Evolutionary conservation across 306 rosid genomes (phyloP), one percentile per base, ranked within the genome.

Genomic region (Neltuma alba): DNA sequence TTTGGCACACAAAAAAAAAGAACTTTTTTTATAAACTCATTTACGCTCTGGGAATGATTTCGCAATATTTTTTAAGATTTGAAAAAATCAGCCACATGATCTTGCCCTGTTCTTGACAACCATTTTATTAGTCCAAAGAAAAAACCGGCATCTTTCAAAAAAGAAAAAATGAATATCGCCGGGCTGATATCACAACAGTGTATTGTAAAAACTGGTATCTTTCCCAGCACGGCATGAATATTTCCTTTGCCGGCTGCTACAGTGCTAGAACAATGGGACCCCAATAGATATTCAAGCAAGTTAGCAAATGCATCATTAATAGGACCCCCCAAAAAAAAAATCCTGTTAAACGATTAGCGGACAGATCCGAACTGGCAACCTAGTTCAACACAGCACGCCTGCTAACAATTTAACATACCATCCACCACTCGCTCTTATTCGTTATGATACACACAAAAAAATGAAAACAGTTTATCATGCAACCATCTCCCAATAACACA

Each of bases 341-440:
- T 3, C 50, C 3, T 44, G 25, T n/a, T 52, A 67, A 72, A 81
- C 84, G 83, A 67, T 60, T 72, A 69, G 61, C 44, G 77, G 65
- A 79, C 83, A 54, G 54, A 84, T 63, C 82, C 83, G 80, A 79
- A 76, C 37, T 28, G 42, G 65, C 70, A 78, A 82, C 74, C 80
- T 13, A 52, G 27, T 67, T 38, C 74, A 75, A 72, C 34, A 42
- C 71, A 80, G 60, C 85, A 79, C 75, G 65, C 75, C 78, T 42
- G 52, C n/a, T n/a, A n/a, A n/a, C n/a, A n/a, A n/a, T n/a, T 78
- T 41, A 48, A 58, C 78, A 67, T 4, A 25, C 63, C 42, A 33
- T 31, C 34, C 70, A 73, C 61, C 63, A 23, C 70, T 70, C 72
- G 13, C 76, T 63, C 75, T 54, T 38, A 45, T 13, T 63, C 54